Conservation (phyloP, 1,139 yeast species). For the Geotrichum klebahnii region DNA sequence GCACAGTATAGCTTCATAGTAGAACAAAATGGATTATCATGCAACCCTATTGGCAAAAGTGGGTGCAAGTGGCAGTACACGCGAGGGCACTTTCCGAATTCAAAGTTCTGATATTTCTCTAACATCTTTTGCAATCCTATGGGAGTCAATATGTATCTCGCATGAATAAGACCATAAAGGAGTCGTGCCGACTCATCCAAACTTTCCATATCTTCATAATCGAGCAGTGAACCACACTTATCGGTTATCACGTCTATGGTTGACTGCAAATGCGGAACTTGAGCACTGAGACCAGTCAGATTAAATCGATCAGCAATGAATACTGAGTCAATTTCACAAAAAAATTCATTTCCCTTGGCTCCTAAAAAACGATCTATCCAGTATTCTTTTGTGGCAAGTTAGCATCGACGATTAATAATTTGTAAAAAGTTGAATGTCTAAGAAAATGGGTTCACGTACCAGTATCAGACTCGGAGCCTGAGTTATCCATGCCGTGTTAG, state of each 20-base stretch:
- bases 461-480: too few species aligned
- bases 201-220: conserved; percentile 53
- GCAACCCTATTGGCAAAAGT: conserved; percentile 84
- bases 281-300: conserved; percentile 83
- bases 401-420: too few species aligned
- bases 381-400: conserved; percentile 58
- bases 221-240: conserved; percentile 44
- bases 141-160: conserved; percentile 80
- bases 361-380: conserved; percentile 94
- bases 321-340: conserved; percentile 91
- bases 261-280: conserved; percentile 72
- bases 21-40: conserved; percentile 77
- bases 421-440: too few species aligned
- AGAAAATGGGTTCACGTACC: too few species aligned
- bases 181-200: conserved; percentile 79
- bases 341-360: conserved; percentile 88
- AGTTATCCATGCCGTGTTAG: too few species aligned
- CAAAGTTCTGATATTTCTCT: conserved; percentile 85
- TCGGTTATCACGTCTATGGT: conserved; percentile 85
- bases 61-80: conserved; percentile 87
- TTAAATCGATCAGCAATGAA: conserved; percentile 91
- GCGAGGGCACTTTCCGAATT: conserved; percentile 94
- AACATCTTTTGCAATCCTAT: conserved; percentile 87
- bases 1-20: conserved; percentile 92
- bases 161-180: conserved; percentile 71